Conservation (phyloP, 2,329 filamentous ascomycete genomes). For the Apiospora rasikravindrae region DNA sequence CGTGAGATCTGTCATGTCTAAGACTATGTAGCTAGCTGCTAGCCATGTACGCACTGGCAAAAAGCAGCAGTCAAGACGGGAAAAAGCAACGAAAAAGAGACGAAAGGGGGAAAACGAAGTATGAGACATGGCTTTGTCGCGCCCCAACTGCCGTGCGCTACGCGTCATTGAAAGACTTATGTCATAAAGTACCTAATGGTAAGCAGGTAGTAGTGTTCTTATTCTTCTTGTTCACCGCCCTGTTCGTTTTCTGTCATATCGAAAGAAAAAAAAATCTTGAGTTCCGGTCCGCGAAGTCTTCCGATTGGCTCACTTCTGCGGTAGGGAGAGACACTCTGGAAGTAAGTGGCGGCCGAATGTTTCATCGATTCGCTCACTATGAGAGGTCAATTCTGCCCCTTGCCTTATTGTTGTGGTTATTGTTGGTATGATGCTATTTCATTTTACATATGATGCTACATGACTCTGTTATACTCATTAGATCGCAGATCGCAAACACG, state of each 20-base stretch:
- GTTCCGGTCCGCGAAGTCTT: neutral
- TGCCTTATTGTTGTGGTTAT: neutral
- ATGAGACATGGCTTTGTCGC: neutral
- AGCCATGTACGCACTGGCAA: neutral
- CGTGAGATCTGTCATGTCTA: neutral
- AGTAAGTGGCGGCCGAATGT: neutral
- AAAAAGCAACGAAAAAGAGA: neutral
- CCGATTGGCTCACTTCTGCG: neutral
- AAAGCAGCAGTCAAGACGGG: neutral
- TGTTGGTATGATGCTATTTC: neutral
- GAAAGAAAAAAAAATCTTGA: neutral
- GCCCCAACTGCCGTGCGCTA: neutral
- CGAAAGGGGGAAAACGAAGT: neutral
- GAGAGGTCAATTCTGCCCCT: neutral
- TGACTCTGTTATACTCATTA: neutral
- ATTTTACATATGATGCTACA: neutral
- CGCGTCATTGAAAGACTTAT: neutral
- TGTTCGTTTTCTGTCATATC: neutral
- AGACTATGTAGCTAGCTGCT: neutral
- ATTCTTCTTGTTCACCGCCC: neutral
- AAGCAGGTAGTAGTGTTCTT: neutral
- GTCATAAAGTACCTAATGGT: neutral
- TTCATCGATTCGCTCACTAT: neutral
- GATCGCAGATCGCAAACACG: slow-evolving; percentile 6
- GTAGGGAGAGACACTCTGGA: neutral